Conservation (phyloP, 2,329 filamentous ascomycete species). For the Stachybotrys chlorohalonatus region DNA sequence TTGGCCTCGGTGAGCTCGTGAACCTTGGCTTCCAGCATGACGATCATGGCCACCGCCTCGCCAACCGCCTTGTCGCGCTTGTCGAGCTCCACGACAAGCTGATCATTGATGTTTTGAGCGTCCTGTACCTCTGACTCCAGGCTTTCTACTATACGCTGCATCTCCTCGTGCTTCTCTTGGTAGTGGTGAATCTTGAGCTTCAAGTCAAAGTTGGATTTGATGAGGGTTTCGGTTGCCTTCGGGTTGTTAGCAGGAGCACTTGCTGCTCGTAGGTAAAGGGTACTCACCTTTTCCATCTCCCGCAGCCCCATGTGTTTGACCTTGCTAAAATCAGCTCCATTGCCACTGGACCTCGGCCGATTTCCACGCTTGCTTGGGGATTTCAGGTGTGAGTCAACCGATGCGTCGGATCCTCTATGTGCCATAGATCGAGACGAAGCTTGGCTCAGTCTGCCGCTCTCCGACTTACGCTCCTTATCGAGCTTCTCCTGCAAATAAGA, state of each 20-base stretch:
- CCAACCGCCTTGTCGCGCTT: slow-evolving; percentile 62
- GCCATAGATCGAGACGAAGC: slow-evolving; percentile 20
- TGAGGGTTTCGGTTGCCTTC: slow-evolving; percentile 56
- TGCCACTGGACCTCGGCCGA: slow-evolving; percentile 32
- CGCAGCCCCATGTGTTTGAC: slow-evolving; percentile 53
- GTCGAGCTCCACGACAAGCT: slow-evolving; percentile 51
- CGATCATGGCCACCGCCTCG: slow-evolving; percentile 62
- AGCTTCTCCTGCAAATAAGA: slow-evolving; percentile 46
- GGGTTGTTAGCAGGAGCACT: slow-evolving; percentile 2
- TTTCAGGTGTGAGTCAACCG: not conserved
- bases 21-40: slow-evolving; percentile 51
- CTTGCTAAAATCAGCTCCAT: slow-evolving; percentile 27
- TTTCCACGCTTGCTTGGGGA: slow-evolving; percentile 5
- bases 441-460: slow-evolving; percentile 31
- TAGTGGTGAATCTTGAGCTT: slow-evolving; percentile 66
- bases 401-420: slow-evolving; percentile 6
- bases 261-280: not conserved
- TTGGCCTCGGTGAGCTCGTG: slow-evolving; percentile 32
- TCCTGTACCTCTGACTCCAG: slow-evolving; percentile 46
- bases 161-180: slow-evolving; percentile 49
- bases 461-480: slow-evolving; percentile 39
- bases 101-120: slow-evolving; percentile 48
- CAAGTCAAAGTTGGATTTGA: slow-evolving; percentile 70
- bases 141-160: slow-evolving; percentile 49
- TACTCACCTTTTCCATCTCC: slow-evolving; percentile 56